Percentiles rank a stretch among this genome's conserved stretches.
phyloP scores from a whole-genome alignment of 2,329 filamentous ascomycete species.

The Venturia nashicola region DNA sequence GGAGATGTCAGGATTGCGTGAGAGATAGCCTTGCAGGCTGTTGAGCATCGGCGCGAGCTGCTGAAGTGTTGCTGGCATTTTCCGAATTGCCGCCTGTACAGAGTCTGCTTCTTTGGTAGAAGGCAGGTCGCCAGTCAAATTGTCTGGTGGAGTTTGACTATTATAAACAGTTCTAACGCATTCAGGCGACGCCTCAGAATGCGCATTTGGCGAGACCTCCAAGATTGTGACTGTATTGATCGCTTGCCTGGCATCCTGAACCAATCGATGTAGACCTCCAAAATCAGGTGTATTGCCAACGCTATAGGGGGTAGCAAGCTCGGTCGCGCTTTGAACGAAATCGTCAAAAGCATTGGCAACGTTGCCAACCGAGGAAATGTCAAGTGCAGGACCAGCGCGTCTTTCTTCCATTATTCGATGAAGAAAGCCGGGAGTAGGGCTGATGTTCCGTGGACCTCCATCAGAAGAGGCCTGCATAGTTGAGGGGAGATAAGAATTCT shows the following conservation, averaged over 20 bases:
- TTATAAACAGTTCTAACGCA: neutral
- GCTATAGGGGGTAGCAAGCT: constrained; percentile 34
- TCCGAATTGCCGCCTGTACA: neutral
- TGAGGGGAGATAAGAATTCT: constrained; percentile 11
- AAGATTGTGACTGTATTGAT: neutral
- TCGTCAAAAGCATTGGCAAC: constrained; percentile 22
- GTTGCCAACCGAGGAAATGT: neutral
- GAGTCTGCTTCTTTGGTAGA: neutral
- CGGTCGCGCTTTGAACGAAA: constrained; percentile 32
- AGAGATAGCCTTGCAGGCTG: constrained; percentile 24
- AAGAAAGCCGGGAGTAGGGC: constrained; percentile 7
- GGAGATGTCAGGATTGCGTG: constrained; percentile 25
- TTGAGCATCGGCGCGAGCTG: constrained; percentile 22
- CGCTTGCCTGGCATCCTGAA: constrained; percentile 1
- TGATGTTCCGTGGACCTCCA: neutral
- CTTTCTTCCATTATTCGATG: constrained; percentile 4
- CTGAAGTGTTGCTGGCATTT: constrained; percentile 6
- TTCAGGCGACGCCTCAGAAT: neutral
- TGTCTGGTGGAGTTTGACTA: neutral
- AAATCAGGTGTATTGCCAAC: constrained; percentile 27
- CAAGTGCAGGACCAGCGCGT: neutral
- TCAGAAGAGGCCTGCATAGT: constrained; percentile 3
- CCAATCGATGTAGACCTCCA: neutral
- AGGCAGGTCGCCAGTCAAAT: too few relatives aligned
- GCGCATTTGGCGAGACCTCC: neutral